phyloP scores from a whole-genome alignment of 176 grass and related monocot species.

The Oryza nivara region DNA sequence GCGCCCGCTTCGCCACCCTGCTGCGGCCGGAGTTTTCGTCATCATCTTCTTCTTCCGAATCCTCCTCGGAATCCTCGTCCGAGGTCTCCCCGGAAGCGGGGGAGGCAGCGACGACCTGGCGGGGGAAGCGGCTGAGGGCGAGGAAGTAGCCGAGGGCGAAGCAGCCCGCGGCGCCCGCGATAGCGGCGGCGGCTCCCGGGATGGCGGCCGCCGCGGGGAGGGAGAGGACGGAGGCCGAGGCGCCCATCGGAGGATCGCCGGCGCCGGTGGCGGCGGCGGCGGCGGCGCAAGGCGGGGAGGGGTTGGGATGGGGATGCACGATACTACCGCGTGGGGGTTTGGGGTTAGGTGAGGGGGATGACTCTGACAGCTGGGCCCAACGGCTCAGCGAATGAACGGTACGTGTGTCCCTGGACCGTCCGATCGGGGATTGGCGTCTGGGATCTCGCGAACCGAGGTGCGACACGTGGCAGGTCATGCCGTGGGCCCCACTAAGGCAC shows the following conservation, averaged over 20 bases:
- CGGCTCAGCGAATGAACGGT: neutral
- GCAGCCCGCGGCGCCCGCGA: conserved; percentile 74
- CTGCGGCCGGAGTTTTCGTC: conserved; percentile 51
- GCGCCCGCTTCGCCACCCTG: conserved; percentile 22
- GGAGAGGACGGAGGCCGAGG: conserved; percentile 34
- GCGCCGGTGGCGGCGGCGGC: conserved; percentile 48
- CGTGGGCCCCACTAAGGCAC: neutral
- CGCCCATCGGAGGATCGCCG: conserved; percentile 52
- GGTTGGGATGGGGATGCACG: neutral
- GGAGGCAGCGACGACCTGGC: neutral
- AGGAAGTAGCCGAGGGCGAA: conserved; percentile 86
- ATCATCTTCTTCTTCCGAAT: conserved; percentile 67
- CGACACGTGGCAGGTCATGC: neutral
- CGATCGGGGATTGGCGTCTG: neutral
- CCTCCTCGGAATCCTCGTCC: conserved; percentile 46
- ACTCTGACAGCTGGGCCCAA: neutral
- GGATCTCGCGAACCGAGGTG: neutral
- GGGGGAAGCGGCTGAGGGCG: conserved; percentile 46
- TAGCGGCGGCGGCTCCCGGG: conserved; percentile 41
- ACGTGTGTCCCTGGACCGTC: neutral
- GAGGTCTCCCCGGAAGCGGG: neutral
- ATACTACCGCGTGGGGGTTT: neutral
- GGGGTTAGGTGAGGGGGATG: neutral
- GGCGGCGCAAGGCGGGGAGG: conserved; percentile 22
- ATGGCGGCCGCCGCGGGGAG: conserved; percentile 41